Evolutionary conservation across 164 flowering plant species (phyloP).

Genomic region (Magnolia kwangsiensis): DNA sequence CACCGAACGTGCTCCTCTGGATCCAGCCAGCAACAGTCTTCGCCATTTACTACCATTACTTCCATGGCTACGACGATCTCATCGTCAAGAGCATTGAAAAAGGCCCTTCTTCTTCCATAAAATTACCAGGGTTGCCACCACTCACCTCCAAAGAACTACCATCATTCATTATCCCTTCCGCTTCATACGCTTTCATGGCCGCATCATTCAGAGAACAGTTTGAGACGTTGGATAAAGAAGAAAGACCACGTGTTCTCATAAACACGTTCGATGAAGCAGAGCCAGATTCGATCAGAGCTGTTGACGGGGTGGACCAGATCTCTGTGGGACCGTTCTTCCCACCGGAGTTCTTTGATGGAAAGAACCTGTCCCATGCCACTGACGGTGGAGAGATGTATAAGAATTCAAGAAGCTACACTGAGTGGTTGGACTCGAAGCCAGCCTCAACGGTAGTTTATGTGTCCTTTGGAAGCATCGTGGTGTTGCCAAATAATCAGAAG

Average conservation of each 20-base stretch:
- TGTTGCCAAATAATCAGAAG: constrained; percentile 11
- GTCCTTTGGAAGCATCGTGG: constrained; percentile 6
- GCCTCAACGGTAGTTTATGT: constrained; percentile 12
- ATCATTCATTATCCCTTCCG: constrained; percentile 8
- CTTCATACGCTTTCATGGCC: not conserved
- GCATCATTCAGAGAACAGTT: not conserved
- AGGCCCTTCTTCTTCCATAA: not conserved
- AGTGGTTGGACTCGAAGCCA: constrained; percentile 12
- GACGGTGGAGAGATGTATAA: constrained; percentile 17
- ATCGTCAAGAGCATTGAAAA: not conserved
- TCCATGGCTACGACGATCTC: not conserved
- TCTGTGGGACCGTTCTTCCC: constrained; percentile 50
- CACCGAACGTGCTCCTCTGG: constrained; percentile 6
- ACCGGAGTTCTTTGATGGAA: constrained; percentile 30
- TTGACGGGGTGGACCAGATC: constrained; percentile 19
- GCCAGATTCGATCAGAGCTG: constrained; percentile 22
- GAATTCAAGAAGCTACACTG: not conserved
- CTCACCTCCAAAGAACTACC: constrained; percentile 8
- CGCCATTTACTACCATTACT: constrained; percentile 4
- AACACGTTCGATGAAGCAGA: constrained; percentile 49
- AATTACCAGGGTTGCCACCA: constrained; percentile 9
- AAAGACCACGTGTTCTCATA: constrained; percentile 23
- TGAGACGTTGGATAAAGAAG: not conserved
- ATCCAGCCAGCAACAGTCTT: constrained; percentile 5
- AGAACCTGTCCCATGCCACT: constrained; percentile 22